phyloP scores from a whole-genome alignment of 148 eudicot genomes.

The Linanthus parryae region DNA sequence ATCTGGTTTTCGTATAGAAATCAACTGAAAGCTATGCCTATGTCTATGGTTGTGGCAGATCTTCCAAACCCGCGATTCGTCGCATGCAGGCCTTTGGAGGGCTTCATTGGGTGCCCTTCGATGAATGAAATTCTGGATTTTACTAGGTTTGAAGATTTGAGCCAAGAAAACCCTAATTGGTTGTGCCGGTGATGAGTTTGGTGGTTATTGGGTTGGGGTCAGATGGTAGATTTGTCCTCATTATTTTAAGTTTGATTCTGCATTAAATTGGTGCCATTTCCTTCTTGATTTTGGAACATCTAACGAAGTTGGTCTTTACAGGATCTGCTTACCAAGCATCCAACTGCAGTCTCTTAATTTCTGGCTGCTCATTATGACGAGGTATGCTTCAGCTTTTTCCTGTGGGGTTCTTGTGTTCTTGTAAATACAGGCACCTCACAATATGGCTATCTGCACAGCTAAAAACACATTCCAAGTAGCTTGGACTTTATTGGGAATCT shows the following conservation, averaged over 20 bases:
- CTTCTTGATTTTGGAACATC: conserved; percentile 14
- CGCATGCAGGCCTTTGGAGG: no score
- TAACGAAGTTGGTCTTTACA: conserved; percentile 25
- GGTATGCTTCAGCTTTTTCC: conserved; percentile 34
- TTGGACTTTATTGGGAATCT: not conserved
- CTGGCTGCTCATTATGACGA: conserved; percentile 66
- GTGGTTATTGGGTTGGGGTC: no score
- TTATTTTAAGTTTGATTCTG: not conserved
- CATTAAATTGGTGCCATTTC: conserved; percentile 2
- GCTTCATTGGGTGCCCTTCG: no score
- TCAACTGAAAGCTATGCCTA: no score
- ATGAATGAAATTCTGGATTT: no score
- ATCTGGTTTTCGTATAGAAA: no score
- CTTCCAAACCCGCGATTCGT: no score
- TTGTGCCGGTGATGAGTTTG: no score
- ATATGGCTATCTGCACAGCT: not conserved
- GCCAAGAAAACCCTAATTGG: no score
- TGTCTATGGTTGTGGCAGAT: no score
- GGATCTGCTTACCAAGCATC: conserved; percentile 91
- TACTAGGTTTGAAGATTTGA: no score
- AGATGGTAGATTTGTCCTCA: conserved; percentile 12
- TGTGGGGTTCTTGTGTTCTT: conserved; percentile 4
- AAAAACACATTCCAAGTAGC: not conserved
- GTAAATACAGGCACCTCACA: not conserved
- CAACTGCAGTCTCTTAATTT: conserved; percentile 63